Evolutionary conservation across 192 early-diverging fungal genomes (phyloP).

Genomic region (Umbelopsis sp.): DNA sequence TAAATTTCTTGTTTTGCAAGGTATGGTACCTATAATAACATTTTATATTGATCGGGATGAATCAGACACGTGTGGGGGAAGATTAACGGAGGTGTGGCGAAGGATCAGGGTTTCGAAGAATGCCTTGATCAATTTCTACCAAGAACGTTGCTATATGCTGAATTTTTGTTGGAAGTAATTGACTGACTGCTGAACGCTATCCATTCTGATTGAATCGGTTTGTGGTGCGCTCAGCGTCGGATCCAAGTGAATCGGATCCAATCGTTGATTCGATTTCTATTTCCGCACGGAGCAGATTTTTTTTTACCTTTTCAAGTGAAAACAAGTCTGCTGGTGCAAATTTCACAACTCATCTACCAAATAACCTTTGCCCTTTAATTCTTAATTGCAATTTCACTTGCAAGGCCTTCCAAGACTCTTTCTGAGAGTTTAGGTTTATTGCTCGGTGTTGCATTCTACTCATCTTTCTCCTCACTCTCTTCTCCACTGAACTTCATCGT

Average conservation of each 20-base stretch:
- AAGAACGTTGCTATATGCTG: too few relatives aligned
- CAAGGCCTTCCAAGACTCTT: conserved; percentile 2
- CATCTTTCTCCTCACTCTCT: not conserved
- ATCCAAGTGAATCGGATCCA: conserved; percentile 10
- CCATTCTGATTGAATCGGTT: too few relatives aligned
- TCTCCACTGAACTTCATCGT: not conserved
- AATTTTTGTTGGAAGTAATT: too few relatives aligned
- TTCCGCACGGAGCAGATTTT: not conserved
- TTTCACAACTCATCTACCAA: not conserved
- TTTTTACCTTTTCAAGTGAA: conserved; percentile 11
- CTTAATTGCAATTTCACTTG: not conserved
- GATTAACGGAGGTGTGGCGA: too few relatives aligned
- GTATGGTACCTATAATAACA: too few relatives aligned
- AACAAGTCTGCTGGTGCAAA: conserved; percentile 19
- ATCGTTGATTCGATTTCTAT: not conserved
- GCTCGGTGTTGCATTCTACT: not conserved
- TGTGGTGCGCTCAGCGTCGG: too few relatives aligned
- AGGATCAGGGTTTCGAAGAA: too few relatives aligned
- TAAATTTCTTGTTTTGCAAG: too few relatives aligned
- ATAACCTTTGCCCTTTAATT: not conserved
- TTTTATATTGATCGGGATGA: too few relatives aligned
- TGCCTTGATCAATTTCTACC: too few relatives aligned
- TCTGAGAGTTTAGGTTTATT: conserved; percentile 8
- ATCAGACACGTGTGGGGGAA: too few relatives aligned
- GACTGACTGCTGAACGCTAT: too few relatives aligned